phyloP scores from a whole-genome alignment of 2,329 filamentous ascomycete species.

The Pseudogymnoascus sp. region DNA sequence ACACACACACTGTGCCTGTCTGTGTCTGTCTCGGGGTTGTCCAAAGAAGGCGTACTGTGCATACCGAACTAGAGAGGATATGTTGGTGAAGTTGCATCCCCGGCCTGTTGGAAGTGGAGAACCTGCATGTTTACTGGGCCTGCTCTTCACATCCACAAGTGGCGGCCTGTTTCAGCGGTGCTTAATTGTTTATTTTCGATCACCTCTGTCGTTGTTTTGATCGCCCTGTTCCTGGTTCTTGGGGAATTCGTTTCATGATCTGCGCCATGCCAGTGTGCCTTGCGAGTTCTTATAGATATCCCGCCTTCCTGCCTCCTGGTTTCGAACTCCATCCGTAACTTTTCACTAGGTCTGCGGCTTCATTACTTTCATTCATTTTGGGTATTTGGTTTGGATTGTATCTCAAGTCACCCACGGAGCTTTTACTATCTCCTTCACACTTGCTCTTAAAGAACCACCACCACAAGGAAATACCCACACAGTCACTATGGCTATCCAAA shows the following conservation, averaged over 20 bases:
- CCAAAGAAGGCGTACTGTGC: not conserved
- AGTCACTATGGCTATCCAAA: constrained; percentile 32
- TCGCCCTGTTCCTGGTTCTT: not conserved
- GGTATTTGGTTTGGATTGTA: constrained; percentile 3
- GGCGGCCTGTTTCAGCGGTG: constrained; percentile 4
- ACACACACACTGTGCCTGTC: not conserved
- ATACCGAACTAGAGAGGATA: not conserved
- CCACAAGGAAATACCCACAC: not conserved
- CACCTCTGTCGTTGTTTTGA: not conserved
- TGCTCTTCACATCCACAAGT: not conserved
- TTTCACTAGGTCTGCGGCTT: constrained; percentile 4
- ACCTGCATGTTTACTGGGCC: not conserved
- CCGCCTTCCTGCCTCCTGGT: not conserved
- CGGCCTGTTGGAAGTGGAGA: constrained; percentile 4
- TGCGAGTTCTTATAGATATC: not conserved
- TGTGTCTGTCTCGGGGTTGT: not conserved
- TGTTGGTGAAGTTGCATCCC: constrained; percentile 3
- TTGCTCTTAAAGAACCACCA: not conserved
- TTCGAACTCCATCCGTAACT: not conserved
- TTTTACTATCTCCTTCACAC: constrained; percentile 1
- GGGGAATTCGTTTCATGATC: constrained; percentile 8
- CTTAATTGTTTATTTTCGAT: constrained; percentile 8
- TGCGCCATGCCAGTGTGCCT: not conserved
- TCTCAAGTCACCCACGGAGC: not conserved
- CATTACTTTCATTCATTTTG: constrained; percentile 8